phyloP scores from a whole-genome alignment of 257 asterid genomes.

The Avicennia marina region DNA sequence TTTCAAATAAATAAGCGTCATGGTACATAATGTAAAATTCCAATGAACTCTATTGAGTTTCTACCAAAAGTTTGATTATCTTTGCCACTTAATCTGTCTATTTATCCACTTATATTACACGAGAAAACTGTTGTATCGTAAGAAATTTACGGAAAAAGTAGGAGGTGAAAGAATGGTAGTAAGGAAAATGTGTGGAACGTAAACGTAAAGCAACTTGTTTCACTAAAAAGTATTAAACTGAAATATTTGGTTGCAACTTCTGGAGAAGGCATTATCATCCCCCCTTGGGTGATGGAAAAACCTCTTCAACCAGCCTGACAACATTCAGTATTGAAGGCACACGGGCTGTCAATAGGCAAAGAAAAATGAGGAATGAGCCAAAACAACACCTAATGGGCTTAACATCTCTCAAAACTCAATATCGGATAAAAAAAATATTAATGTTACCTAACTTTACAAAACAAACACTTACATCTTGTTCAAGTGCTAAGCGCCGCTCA shows the following conservation, averaged over 20 bases:
- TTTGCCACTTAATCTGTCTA: too few relatives aligned
- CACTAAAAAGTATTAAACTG: neutral
- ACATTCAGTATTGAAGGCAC: neutral
- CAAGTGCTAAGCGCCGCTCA: constrained; percentile 67
- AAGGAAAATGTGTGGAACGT: neutral
- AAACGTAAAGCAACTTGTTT: neutral
- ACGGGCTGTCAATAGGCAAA: neutral
- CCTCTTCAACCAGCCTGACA: neutral
- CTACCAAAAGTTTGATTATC: too few relatives aligned
- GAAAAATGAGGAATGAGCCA: neutral
- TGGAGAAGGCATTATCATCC: neutral
- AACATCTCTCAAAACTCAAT: neutral
- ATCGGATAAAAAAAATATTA: neutral
- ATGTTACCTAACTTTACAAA: neutral
- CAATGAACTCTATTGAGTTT: too few relatives aligned
- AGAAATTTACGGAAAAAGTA: neutral
- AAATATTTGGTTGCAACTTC: neutral
- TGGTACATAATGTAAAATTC: too few relatives aligned
- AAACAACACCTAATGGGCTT: neutral
- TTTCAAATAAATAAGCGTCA: too few relatives aligned
- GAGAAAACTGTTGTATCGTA: too few relatives aligned
- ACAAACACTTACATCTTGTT: constrained; percentile 50
- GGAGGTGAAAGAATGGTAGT: neutral
- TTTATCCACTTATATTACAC: too few relatives aligned
- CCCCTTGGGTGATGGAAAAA: neutral